Base-by-base conservation (phyloP, 345 rosid genomes). In the Combretum micranthum region DNA sequence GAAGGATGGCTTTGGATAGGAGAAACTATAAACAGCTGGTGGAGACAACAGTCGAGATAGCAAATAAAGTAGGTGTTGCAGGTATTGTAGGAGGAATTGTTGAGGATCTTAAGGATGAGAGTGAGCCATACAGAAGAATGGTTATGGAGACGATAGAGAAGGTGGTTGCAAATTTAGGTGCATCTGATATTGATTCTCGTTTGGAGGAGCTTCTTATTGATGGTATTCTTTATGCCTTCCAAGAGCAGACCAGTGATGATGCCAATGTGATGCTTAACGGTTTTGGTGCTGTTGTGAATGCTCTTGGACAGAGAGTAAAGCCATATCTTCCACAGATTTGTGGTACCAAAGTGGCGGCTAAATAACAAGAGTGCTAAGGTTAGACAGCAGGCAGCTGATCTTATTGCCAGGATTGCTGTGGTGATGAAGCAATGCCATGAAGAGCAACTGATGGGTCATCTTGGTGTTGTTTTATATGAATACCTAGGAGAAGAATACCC, bases 351-450 rank as follows among this genome's bases (percentile, higher is more conserved):
- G 81, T 94, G 99, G 99, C 86, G 99, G 18, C 56, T 94, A 80
- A 94, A 94, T 79, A 94, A 94, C 87, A 90, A 90, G 77, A 87
- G 96, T 59, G 97, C 99, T n/a, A 94, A 94, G 80, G 99, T 93
- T 39, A 80, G 99, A 68, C 99, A 94, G 61, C 99, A 94, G 71
- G 96, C 97, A 2, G 95, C 99, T 10, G 99, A 94, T 82, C 96
- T 94, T 54, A 94, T 94, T 65, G 87, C 96, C 32, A 80, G 99
- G 65, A 85, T 94, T 52, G 99, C 95, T 53, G 96, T 94, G 69
- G 92, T 94, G 32, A 94, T 94, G 99, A 89, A 85, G 76, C 99
- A 90, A 61, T 94, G 99, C 64, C 96, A 84, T 37, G 99, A 94
- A 74, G 99, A 94, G 55, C 97, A 90, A 65, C 72, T 94, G 74